Percentiles rank a stretch among this genome's conserved stretches.
These are phyloP conservation scores for Pseudoneurospora amorphoporcata DNA, from an alignment of 495 filamentous ascomycete genomes.

Conservation along the genomic window DNA sequence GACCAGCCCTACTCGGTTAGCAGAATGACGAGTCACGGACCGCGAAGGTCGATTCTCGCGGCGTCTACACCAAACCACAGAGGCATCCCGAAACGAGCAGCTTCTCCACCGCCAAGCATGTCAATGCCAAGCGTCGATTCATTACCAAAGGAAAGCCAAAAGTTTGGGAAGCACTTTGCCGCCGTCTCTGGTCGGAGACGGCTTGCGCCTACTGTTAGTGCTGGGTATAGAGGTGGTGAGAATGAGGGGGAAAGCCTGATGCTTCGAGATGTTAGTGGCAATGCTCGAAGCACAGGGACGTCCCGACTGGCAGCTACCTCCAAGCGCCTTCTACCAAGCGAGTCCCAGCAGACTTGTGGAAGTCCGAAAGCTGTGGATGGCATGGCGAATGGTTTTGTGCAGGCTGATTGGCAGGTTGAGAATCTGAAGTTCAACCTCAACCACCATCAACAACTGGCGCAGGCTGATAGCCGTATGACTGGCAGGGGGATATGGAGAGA, in stretches of 20 bases:
- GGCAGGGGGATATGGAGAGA: not conserved
- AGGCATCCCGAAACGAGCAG: not conserved
- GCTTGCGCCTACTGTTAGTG: not conserved
- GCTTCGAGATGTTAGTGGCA: not conserved
- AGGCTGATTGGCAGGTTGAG: slow-evolving; percentile 5
- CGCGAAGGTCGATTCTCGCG: not conserved
- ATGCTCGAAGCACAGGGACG: not conserved
- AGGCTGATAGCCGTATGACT: no score
- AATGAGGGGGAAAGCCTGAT: no score
- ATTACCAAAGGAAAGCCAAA: slow-evolving; percentile 9
- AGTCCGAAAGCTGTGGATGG: slow-evolving; percentile 30
- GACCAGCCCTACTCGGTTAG: not conserved
- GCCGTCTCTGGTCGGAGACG: slow-evolving; percentile 15
- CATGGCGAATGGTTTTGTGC: slow-evolving; percentile 32
- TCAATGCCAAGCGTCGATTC: not conserved
- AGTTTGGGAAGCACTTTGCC: slow-evolving; percentile 28
- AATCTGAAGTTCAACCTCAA: not conserved
- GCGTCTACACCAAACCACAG: not conserved
- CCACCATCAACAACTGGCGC: no score
- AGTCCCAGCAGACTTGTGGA: slow-evolving; percentile 25
- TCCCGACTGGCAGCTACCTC: not conserved
- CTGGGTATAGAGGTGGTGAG: not conserved
- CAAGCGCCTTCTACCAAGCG: slow-evolving; percentile 27
- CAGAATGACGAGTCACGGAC: not conserved
- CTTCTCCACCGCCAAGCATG: slow-evolving; percentile 16